Evolutionary conservation across 331 rosid species (phyloP).

Genomic region (Rhamnella rubrinervis): DNA sequence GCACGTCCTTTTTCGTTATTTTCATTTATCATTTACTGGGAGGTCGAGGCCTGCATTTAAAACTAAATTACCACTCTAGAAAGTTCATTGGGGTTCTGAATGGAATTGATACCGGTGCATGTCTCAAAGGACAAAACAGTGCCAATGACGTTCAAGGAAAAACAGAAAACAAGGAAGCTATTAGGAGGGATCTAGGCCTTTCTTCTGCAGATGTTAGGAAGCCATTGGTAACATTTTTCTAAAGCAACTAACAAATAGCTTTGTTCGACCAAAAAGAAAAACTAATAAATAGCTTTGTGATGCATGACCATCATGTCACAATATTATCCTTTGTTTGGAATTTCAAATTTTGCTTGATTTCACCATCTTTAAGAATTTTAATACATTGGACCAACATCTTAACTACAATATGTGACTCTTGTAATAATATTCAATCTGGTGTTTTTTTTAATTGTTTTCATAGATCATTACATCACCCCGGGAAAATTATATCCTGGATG

Average conservation of each 20-base stretch:
- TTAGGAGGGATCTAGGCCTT: constrained; percentile 70
- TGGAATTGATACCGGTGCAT: constrained; percentile 88
- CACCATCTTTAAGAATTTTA: neutral
- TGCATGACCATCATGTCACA: constrained; percentile 7
- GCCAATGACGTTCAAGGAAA: constrained; percentile 85
- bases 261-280: too few relatives aligned
- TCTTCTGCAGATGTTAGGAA: constrained; percentile 61
- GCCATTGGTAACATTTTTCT: constrained; percentile 71
- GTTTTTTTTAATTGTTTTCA: neutral
- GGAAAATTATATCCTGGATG: too few relatives aligned
- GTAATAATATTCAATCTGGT: neutral
- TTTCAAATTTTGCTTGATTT: neutral
- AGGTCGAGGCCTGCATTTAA: constrained; percentile 87
- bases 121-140: constrained; percentile 78
- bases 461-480: neutral
- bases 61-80: constrained; percentile 71
- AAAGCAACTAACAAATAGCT: too few relatives aligned
- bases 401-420: neutral
- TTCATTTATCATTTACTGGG: constrained; percentile 53
- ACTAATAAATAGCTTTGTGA: neutral
- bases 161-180: constrained; percentile 73
- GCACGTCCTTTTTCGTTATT: constrained; percentile 18
- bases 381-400: neutral
- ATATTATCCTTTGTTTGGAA: neutral
- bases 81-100: constrained; percentile 87